Base-by-base conservation (phyloP, 495 filamentous ascomycete species). In the Aspergillus nanangensis region DNA sequence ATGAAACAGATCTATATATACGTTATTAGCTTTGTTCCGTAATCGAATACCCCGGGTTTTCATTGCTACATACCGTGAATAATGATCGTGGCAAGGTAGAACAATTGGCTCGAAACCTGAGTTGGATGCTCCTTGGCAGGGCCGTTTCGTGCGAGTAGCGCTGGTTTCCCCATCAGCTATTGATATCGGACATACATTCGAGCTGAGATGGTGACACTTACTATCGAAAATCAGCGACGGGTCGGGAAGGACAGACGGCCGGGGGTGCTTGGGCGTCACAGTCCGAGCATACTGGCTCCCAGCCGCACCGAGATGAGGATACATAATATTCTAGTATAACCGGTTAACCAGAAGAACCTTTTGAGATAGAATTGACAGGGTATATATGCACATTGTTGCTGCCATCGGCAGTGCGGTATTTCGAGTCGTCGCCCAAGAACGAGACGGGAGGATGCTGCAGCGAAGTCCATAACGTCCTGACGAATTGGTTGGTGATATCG, bases 41-140 rank as follows among this genome's bases (percentile, higher is more conserved):
- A n/a, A n/a, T n/a, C n/a, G n/a, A n/a, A n/a, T n/a, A n/a, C n/a
- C n/a, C n/a, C n/a, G n/a, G n/a, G n/a, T n/a, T n/a, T n/a, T n/a
- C n/a, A n/a, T n/a, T n/a, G n/a, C n/a, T n/a, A n/a, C n/a, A 35
- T 47, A 66, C 78, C 82, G 49, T 92, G 87, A 49, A 90, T 90
- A 51, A 92, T 87, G 49, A 92, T 84, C 5, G 77, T 83, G 2
- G 86, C 87, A 58, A 84, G 77, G 52, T 90, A 87, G 70, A 86
- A 88, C 14, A 92, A 63, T 44, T 87, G 73, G 57, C 81, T 87
- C 3, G 86, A 90, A 14, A 90, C 77, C 46, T 81, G 78, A 54
- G 79, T 87, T 5, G 77, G 71, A 64, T 81, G 75, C 20, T 73
- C 63, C 42, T 74, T 67, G 18, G 62, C 67, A 24, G 71, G 69